Conservation (phyloP, 1,284 basidiomycete genomes). For the Boletellus deceptivus region DNA sequence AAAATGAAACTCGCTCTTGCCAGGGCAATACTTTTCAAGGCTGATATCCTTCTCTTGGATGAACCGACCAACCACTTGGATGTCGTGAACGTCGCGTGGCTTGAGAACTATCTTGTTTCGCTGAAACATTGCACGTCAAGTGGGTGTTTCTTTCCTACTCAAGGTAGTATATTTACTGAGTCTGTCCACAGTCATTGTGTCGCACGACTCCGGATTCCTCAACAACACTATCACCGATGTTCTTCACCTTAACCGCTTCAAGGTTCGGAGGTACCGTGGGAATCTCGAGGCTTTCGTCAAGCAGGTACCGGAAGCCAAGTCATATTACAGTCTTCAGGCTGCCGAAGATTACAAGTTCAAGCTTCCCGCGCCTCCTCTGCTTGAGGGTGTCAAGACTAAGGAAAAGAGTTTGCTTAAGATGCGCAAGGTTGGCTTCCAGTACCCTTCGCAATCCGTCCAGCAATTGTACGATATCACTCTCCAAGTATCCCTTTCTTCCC, state of each 20-base stretch:
- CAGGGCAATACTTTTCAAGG: slow-evolving; percentile 98
- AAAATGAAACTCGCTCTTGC: slow-evolving; percentile 99
- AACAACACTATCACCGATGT: slow-evolving; percentile 99
- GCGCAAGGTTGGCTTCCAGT: slow-evolving; percentile 97
- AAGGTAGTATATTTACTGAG: slow-evolving; percentile 17
- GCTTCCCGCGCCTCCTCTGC: slow-evolving; percentile 91
- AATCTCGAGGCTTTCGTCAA: slow-evolving; percentile 97
- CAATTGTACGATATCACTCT: slow-evolving; percentile 94
- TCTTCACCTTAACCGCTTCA: slow-evolving; percentile 99
- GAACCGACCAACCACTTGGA: slow-evolving; percentile 99
- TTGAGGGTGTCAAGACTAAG: slow-evolving; percentile 99
- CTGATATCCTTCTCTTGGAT: slow-evolving; percentile 94
- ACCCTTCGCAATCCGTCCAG: slow-evolving; percentile 81
- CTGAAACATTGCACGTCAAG: slow-evolving; percentile 92
- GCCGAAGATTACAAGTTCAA: slow-evolving; percentile 97
- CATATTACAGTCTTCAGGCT: slow-evolving; percentile 94
- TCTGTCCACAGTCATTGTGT: slow-evolving; percentile 75
- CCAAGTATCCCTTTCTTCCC: slow-evolving; percentile 95
- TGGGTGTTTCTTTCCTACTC: slow-evolving; percentile 38
- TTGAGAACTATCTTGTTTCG: slow-evolving; percentile 91
- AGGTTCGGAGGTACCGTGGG: slow-evolving; percentile 95
- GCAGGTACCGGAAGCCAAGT: slow-evolving; percentile 95
- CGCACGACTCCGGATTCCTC: slow-evolving; percentile 98
- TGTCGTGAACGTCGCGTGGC: slow-evolving; percentile 95
- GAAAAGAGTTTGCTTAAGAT: slow-evolving; percentile 97